Percentiles rank a stretch among this genome's conserved stretches.
Evolutionary conservation across 2,329 filamentous ascomycete species (phyloP).

Genomic region (Trichoderma polysporum): DNA sequence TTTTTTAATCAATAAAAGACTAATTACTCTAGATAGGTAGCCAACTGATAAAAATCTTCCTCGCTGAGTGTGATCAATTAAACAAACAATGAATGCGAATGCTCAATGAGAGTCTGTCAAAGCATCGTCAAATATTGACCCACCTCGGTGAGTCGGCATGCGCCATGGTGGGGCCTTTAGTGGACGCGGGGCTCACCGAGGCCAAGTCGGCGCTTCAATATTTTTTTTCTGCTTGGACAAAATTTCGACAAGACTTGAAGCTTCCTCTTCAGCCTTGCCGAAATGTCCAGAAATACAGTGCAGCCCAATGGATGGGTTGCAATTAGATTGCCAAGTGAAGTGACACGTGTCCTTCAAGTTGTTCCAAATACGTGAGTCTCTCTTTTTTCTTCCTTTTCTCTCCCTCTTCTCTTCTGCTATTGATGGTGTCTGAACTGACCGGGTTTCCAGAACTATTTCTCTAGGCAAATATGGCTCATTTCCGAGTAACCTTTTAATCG

Average conservation of each 20-base stretch:
- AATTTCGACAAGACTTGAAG: neutral
- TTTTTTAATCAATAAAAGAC: no score
- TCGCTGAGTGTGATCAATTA: no score
- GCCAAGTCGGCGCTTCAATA: constrained; percentile 21
- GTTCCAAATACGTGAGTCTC: constrained; percentile 57
- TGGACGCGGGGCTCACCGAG: constrained; percentile 35
- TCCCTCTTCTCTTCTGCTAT: neutral
- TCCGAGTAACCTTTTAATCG: constrained; percentile 82
- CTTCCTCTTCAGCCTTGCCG: constrained; percentile 16
- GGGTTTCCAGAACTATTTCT: constrained; percentile 67
- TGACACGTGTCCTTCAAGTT: constrained; percentile 56
- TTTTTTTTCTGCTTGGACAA: constrained; percentile 20
- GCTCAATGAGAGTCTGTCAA: neutral
- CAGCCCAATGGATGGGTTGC: constrained; percentile 61
- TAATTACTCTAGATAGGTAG: no score
- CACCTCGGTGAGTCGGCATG: constrained; percentile 18
- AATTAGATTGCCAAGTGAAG: constrained; percentile 59
- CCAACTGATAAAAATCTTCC: no score
- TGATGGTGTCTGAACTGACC: constrained; percentile 26
- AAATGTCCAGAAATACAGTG: constrained; percentile 36
- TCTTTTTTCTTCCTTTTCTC: neutral
- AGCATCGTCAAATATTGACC: neutral
- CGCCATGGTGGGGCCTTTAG: constrained; percentile 13
- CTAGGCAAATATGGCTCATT: constrained; percentile 93
- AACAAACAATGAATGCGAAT: neutral